These are phyloP conservation scores for Nothophoma quercina DNA, from an alignment of 2,329 filamentous ascomycete genomes.

Conservation along the genomic window DNA sequence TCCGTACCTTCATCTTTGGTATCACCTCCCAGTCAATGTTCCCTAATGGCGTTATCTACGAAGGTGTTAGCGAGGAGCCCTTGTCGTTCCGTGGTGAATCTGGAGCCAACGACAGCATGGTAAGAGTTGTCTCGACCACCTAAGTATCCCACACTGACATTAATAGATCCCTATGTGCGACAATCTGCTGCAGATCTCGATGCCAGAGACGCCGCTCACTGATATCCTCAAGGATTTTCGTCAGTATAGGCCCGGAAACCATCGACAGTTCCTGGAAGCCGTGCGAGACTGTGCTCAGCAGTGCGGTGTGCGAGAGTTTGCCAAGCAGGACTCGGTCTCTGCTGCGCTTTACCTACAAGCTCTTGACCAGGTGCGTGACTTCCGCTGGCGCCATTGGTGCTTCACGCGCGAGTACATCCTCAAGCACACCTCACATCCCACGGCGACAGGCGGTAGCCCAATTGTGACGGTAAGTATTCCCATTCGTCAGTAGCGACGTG, in stretches of 20 bases:
- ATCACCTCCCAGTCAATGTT: constrained; percentile 96
- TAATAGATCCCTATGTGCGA: constrained; percentile 80
- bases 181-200: constrained; percentile 82
- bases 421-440: constrained; percentile 77
- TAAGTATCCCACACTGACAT: neutral
- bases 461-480: constrained; percentile 69
- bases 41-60: constrained; percentile 87
- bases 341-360: constrained; percentile 56
- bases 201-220: constrained; percentile 89
- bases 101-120: constrained; percentile 93
- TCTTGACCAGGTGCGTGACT: constrained; percentile 79
- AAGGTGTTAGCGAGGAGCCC: constrained; percentile 78
- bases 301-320: constrained; percentile 66
- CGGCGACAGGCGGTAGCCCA: constrained; percentile 80
- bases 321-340: constrained; percentile 68
- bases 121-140: constrained; percentile 37
- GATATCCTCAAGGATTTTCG: constrained; percentile 89
- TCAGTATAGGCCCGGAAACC: constrained; percentile 86
- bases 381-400: constrained; percentile 85
- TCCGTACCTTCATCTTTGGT: constrained; percentile 94
- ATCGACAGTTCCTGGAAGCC: constrained; percentile 81
- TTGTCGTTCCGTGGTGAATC: constrained; percentile 89
- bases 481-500: neutral
- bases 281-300: constrained; percentile 64
- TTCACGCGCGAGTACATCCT: constrained; percentile 86